Evolutionary conservation across 345 rosid genomes (phyloP).

Genomic region (Sisymbrium altissimum): DNA sequence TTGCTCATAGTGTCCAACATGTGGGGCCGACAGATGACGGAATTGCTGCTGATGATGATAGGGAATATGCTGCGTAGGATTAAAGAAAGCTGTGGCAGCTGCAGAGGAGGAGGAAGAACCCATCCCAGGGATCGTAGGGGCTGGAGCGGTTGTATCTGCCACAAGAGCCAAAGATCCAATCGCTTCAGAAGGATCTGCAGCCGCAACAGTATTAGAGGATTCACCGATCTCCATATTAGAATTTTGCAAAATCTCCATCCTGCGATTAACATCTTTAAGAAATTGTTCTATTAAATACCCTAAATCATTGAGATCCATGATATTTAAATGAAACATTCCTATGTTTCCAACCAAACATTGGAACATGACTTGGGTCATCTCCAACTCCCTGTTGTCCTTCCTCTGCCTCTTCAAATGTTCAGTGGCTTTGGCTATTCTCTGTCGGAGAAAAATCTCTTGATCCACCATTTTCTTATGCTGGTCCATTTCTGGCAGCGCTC

Average conservation of each 20-base stretch:
- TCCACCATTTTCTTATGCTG: slow-evolving; percentile 33
- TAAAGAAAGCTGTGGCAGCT: not conserved
- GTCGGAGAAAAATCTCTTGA: slow-evolving; percentile 27
- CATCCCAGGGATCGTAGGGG: not conserved
- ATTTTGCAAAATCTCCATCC: not conserved
- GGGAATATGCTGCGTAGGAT: not conserved
- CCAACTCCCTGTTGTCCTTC: slow-evolving; percentile 26
- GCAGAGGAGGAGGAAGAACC: not conserved
- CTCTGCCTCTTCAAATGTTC: slow-evolving; percentile 7
- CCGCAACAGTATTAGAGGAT: not conserved
- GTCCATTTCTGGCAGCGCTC: slow-evolving; percentile 30
- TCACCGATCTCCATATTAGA: not conserved
- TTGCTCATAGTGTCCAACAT: not conserved
- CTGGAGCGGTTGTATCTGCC: not conserved
- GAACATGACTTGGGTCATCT: slow-evolving; percentile 38
- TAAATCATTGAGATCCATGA: slow-evolving; percentile 34
- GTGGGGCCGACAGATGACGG: not conserved
- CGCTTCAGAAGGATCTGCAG: not conserved
- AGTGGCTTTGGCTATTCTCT: slow-evolving; percentile 17
- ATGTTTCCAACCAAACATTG: slow-evolving; percentile 13
- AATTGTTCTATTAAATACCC: slow-evolving; percentile 26
- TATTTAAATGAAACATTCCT: slow-evolving; percentile 8
- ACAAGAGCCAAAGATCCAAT: not conserved
- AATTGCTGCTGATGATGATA: not conserved
- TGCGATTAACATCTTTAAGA: slow-evolving; percentile 23